These are phyloP conservation scores for Suillus clintonianus DNA, from an alignment of 768 basidiomycete species.

Conservation along the genomic window DNA sequence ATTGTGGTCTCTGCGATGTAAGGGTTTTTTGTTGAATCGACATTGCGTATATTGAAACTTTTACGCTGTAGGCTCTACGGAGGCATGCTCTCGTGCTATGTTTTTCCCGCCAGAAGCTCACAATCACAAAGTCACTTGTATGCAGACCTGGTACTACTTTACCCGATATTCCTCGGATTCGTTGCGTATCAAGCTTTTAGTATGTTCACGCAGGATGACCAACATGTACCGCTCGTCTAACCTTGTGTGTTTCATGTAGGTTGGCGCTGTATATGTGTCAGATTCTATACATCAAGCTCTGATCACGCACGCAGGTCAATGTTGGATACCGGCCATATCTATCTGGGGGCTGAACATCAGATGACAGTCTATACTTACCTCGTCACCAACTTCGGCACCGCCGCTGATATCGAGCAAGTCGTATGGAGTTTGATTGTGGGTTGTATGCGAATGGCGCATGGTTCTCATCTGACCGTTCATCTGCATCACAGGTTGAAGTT, in stretches of 20 bases:
- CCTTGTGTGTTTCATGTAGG: slow-evolving; percentile 30
- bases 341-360: not conserved
- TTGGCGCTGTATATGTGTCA: slow-evolving; percentile 48
- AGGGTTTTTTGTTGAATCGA: slow-evolving; percentile 17
- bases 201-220: slow-evolving; percentile 19
- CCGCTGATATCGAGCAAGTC: slow-evolving; percentile 15
- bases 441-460: no score
- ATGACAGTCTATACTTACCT: slow-evolving; percentile 43
- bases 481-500: slow-evolving; percentile 38
- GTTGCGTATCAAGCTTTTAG: slow-evolving; percentile 45
- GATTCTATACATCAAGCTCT: slow-evolving; percentile 53
- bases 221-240: not conserved
- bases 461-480: no score
- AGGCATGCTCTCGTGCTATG: slow-evolving; percentile 28
- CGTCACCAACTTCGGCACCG: slow-evolving; percentile 38
- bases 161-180: slow-evolving; percentile 44
- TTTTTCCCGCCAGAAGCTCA: not conserved
- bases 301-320: slow-evolving; percentile 49
- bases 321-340: not conserved
- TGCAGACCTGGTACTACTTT: slow-evolving; percentile 54
- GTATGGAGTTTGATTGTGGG: slow-evolving; percentile 37
- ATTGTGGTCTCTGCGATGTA: slow-evolving; percentile 46
- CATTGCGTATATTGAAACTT: not conserved
- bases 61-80: slow-evolving; percentile 42
- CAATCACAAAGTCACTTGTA: slow-evolving; percentile 42